Conservation (phyloP, 2,329 filamentous ascomycete species). For the Emmonsiellopsis sp. region DNA sequence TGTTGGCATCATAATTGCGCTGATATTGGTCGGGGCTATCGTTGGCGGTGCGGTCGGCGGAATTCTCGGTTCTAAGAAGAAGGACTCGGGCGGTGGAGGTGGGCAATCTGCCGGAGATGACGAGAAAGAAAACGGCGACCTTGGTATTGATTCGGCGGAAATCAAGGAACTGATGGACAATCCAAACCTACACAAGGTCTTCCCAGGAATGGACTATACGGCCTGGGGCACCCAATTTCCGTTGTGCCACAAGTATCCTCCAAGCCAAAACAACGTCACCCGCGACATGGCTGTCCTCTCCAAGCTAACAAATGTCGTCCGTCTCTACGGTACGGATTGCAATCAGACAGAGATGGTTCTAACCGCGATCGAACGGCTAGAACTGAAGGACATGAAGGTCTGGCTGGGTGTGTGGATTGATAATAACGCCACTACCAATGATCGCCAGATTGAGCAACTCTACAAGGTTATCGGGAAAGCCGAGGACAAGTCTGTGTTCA, state of each 20-base stretch:
- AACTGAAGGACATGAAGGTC: conserved; percentile 68
- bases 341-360: conserved; percentile 94
- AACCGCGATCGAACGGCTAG: conserved; percentile 66
- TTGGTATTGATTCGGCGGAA: conserved; percentile 64
- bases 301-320: conserved; percentile 78
- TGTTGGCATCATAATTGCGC: conserved; percentile 53
- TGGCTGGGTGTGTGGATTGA: conserved; percentile 96
- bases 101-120: conserved; percentile 53
- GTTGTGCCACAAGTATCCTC: conserved; percentile 64
- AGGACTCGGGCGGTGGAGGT: conserved; percentile 16
- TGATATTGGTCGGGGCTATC: conserved; percentile 62
- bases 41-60: conserved; percentile 67
- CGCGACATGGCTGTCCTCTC: conserved; percentile 83
- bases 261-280: conserved; percentile 90
- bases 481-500: conserved; percentile 41
- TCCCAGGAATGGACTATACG: conserved; percentile 92
- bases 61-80: conserved; percentile 42
- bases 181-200: conserved; percentile 75
- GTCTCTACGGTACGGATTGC: conserved; percentile 91
- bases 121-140: conserved; percentile 54
- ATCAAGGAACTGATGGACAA: conserved; percentile 80
- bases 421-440: conserved; percentile 70
- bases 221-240: conserved; percentile 87
- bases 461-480: conserved; percentile 64
- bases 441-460: conserved; percentile 72